phyloP scores from a whole-genome alignment of 257 asterid species.

The Jacaranda copaia region DNA sequence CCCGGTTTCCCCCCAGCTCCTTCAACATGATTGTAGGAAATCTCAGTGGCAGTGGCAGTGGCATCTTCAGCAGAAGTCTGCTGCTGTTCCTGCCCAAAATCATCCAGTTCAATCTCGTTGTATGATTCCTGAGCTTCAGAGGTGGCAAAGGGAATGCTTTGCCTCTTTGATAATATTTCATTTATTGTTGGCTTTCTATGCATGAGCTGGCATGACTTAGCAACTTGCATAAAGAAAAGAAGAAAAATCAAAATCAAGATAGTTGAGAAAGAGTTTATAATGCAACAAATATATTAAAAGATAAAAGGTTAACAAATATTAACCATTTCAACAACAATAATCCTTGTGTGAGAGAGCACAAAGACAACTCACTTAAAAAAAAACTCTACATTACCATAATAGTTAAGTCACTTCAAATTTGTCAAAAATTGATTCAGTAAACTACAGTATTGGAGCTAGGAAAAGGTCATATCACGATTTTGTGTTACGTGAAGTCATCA shows the following conservation, averaged over 20 bases:
- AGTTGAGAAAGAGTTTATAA: background rate
- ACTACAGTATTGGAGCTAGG: conserved; percentile 9
- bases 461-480: background rate
- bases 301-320: conserved; percentile 5
- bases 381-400: conserved; percentile 20
- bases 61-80: conserved; percentile 53
- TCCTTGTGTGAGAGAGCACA: conserved; percentile 18
- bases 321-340: conserved; percentile 4
- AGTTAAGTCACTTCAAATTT: conserved; percentile 6
- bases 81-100: conserved; percentile 52
- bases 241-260: conserved; percentile 14
- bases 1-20: conserved; percentile 83
- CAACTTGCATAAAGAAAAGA: conserved; percentile 46
- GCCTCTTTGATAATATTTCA: conserved; percentile 45
- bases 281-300: background rate
- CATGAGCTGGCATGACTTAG: conserved; percentile 51
- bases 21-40: conserved; percentile 46
- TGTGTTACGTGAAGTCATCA: conserved; percentile 7
- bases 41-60: conserved; percentile 39
- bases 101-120: conserved; percentile 58
- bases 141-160: conserved; percentile 47
- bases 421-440: background rate
- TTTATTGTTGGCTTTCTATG: conserved; percentile 47
- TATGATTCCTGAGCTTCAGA: conserved; percentile 59
- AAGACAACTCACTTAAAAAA: conserved; percentile 1